These are phyloP conservation scores for Nymphaea thermarum DNA, from an alignment of 164 flowering plant species.

Conservation along the genomic window DNA sequence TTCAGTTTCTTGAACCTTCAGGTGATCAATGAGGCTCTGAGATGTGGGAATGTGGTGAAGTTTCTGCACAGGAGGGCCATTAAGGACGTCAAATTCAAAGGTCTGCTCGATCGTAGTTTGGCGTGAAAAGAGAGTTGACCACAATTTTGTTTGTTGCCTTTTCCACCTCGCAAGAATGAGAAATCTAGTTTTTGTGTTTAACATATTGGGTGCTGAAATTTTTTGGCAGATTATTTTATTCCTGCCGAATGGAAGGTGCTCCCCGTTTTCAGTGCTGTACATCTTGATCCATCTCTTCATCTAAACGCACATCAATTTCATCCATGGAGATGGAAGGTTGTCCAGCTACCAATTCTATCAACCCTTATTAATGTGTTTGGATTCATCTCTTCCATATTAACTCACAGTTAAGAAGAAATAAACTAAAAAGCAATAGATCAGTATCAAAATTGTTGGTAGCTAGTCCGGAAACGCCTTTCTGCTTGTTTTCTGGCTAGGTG, in stretches of 20 bases:
- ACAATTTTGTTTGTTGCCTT: neutral
- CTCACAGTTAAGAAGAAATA: no score
- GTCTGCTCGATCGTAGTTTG: constrained; percentile 10
- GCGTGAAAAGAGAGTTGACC: neutral
- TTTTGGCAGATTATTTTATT: constrained; percentile 36
- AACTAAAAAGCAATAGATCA: no score
- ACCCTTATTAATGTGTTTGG: no score
- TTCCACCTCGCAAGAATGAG: no score
- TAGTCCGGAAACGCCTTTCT: no score
- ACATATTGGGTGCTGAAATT: neutral
- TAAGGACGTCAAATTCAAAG: constrained; percentile 55
- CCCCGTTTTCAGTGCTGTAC: constrained; percentile 62
- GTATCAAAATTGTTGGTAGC: no score
- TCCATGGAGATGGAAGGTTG: constrained; percentile 77
- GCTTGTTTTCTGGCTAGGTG: no score
- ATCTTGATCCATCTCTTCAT: constrained; percentile 53
- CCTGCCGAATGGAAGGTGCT: constrained; percentile 74
- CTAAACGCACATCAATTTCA: constrained; percentile 31
- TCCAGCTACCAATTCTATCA: neutral
- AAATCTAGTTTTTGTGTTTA: neutral
- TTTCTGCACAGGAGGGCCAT: constrained; percentile 71
- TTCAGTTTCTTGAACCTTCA: constrained; percentile 7
- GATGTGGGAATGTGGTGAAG: constrained; percentile 62
- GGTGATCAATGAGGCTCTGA: constrained; percentile 63
- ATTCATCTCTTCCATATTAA: no score